Evolutionary conservation across 768 basidiomycete genomes (phyloP).

Genomic region (Tricholoma terreum): DNA sequence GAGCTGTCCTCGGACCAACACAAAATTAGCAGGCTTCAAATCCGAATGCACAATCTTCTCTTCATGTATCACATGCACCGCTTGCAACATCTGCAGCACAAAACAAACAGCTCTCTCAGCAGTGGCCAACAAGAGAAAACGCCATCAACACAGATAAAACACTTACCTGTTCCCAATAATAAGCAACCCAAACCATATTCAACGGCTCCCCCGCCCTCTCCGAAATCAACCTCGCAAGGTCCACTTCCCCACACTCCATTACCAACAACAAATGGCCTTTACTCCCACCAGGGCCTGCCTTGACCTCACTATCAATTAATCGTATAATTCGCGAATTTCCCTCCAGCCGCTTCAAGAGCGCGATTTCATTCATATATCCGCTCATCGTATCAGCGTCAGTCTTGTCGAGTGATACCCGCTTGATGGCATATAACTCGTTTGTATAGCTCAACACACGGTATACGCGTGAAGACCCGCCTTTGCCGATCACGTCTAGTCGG

Average conservation of each 20-base stretch:
- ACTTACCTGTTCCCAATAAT: conserved; percentile 94
- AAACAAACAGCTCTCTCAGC: neutral
- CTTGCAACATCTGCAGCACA: conserved; percentile 82
- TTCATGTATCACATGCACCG: conserved; percentile 97
- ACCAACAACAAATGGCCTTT: conserved; percentile 80
- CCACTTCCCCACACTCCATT: conserved; percentile 97
- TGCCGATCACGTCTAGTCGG: conserved; percentile 85
- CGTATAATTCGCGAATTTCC: conserved; percentile 93
- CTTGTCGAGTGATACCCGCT: conserved; percentile 87
- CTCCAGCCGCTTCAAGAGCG: conserved; percentile 86
- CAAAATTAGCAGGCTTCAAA: conserved; percentile 97
- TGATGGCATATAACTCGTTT: conserved; percentile 84
- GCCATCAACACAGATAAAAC: no score
- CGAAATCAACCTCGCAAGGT: conserved; percentile 77
- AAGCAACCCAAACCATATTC: conserved; percentile 92
- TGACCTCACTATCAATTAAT: conserved; percentile 87
- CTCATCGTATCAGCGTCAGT: conserved; percentile 86
- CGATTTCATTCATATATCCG: conserved; percentile 96
- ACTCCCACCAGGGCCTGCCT: conserved; percentile 62
- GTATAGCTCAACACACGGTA: conserved; percentile 81
- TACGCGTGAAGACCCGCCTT: conserved; percentile 94
- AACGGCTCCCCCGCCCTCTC: conserved; percentile 82
- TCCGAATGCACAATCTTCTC: conserved; percentile 99
- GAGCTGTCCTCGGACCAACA: conserved; percentile 89
- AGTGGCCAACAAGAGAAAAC: neutral